Evolutionary conservation across 345 rosid genomes (phyloP), one percentile per base, ranked within the genome.

Genomic region (Camelina neglecta): DNA sequence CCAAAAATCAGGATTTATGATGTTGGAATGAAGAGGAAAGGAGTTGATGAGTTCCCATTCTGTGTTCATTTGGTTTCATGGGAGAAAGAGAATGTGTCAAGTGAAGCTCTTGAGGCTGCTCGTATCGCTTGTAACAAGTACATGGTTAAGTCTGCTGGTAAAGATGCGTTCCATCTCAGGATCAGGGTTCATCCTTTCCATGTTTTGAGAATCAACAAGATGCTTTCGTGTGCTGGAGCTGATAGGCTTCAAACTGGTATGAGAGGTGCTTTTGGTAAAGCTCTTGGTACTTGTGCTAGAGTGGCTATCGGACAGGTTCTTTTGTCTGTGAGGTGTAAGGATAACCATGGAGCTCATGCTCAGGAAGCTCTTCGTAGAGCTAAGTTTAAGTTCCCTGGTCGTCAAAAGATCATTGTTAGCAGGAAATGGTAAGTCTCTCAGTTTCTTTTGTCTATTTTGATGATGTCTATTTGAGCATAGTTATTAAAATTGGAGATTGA

Each of bases 171-270:
- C 75, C 90, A 85, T 74, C 53, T 86, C 56, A 68, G 90, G 66
- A 84, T 85, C 26, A 75, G 90, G 72, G 90, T 86, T 44, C 90
- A 86, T 29, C 88, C 88, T 2, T 85, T 84, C 80, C 88, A 86
- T 79, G 88, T 86, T 2, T 20, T 86, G 12, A 60, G 90, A 2
- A 86, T 86, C 76, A 86, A 86, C 72, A 85, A 86, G 86, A 86
- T 86, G 90, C 90, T 86, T 85, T 86, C 90, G 0, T 85, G 90
- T 55, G 90, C 90, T 2, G 90, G 90, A 44, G 90, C 90, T 80
- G 88, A 86, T 82, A 85, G 86, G 76, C 87, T 86, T 16, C 90
- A 86, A 67, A 86, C 86, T 41, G 88, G 86, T 1, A 86, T 83
- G 88, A 78, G 87, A 72, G 90, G 88, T 74, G 90, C 90, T 41